These are phyloP conservation scores for Ampelocalamus luodianensis DNA, from an alignment of 176 grass and related monocot genomes.

Conservation along the genomic window DNA sequence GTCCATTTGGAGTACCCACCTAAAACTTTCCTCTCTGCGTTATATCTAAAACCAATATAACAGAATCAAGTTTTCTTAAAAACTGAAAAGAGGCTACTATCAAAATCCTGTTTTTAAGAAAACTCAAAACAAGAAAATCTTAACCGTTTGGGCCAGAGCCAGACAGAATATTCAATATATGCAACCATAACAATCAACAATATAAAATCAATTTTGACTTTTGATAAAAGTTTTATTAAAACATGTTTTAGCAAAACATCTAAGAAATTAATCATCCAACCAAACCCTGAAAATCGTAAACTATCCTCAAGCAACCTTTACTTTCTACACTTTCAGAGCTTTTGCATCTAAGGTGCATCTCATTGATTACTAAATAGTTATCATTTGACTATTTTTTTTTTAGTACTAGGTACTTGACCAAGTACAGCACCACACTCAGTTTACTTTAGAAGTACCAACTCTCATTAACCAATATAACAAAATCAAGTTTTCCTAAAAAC, in stretches of 20 bases:
- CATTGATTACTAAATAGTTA: constrained; percentile 2
- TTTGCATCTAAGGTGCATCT: not conserved
- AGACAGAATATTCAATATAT: not conserved
- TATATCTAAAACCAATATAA: not conserved
- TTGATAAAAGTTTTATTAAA: not conserved
- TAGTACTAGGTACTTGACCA: not conserved
- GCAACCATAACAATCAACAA: not conserved
- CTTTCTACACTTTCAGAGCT: not conserved
- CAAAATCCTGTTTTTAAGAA: not conserved
- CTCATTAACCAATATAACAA: not conserved
- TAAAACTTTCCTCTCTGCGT: not conserved
- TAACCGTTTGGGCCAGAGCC: not conserved
- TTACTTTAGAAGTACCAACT: not conserved
- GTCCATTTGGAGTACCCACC: not conserved
- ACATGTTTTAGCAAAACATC: not conserved
- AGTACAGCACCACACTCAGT: not conserved
- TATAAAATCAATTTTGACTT: not conserved
- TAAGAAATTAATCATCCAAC: not conserved
- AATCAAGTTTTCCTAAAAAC: not conserved
- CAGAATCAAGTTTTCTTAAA: not conserved
- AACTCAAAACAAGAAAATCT: not conserved
- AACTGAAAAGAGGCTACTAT: not conserved
- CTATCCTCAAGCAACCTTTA: not conserved
- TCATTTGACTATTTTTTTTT: not conserved
- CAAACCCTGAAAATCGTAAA: not conserved